phyloP scores from a whole-genome alignment of 805 yeast species.

The Saturnispora kantuleensis region DNA sequence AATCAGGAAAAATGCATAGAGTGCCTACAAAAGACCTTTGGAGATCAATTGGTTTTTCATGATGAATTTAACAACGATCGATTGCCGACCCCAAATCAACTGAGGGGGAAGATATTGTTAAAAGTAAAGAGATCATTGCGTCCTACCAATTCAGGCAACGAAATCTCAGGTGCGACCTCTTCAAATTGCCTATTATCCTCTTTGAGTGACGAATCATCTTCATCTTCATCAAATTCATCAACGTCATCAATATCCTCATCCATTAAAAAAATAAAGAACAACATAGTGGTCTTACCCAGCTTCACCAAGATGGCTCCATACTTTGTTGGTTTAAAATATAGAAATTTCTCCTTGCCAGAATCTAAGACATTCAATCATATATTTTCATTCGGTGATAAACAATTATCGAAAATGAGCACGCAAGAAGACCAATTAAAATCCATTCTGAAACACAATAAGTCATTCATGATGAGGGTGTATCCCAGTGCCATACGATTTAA shows the following conservation, averaged over 20 bases:
- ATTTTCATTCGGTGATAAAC: constrained; percentile 77
- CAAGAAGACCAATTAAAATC: constrained; percentile 47
- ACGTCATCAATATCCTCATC: constrained; percentile 11
- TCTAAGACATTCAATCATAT: constrained; percentile 74
- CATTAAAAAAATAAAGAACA: constrained; percentile 16
- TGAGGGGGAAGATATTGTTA: constrained; percentile 62
- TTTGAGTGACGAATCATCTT: constrained; percentile 9
- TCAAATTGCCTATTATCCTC: not conserved
- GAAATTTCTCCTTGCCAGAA: constrained; percentile 78
- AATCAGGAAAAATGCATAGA: constrained; percentile 55
- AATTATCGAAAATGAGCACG: constrained; percentile 50
- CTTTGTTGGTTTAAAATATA: constrained; percentile 63
- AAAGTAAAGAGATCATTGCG: constrained; percentile 57
- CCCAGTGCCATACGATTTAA: constrained; percentile 72
- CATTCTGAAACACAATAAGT: constrained; percentile 66
- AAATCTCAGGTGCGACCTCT: not conserved
- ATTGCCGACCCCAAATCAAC: constrained; percentile 65
- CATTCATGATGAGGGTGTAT: constrained; percentile 71
- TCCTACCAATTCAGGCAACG: constrained; percentile 10
- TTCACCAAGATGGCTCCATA: constrained; percentile 61
- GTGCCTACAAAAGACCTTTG: constrained; percentile 47
- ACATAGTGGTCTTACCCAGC: constrained; percentile 26
- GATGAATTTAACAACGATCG: constrained; percentile 9
- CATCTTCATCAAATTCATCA: constrained; percentile 26
- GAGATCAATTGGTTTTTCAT: constrained; percentile 40